phyloP scores from a whole-genome alignment of 2,329 filamentous ascomycete genomes.

The Chrysoporthe puriensis region DNA sequence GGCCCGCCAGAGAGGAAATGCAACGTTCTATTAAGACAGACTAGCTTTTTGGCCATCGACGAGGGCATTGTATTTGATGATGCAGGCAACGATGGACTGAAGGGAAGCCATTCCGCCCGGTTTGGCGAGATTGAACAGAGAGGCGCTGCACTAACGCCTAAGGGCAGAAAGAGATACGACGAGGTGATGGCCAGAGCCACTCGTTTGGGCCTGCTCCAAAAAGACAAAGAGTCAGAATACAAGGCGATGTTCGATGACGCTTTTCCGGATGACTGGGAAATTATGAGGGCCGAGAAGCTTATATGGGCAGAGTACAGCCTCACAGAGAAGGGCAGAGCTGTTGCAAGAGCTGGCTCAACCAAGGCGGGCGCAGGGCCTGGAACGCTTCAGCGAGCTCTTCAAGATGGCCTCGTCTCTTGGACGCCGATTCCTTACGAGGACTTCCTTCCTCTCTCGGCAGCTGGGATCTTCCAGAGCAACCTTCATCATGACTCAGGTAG shows the following conservation, averaged over 20 bases:
- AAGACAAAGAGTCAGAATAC: neutral
- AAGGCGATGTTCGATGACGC: conserved; percentile 28
- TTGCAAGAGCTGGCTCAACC: neutral
- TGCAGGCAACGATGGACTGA: conserved; percentile 3
- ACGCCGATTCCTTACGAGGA: conserved; percentile 57
- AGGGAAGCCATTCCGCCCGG: conserved; percentile 47
- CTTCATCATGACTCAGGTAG: conserved; percentile 18
- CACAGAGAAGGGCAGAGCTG: conserved; percentile 25
- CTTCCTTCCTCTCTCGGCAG: conserved; percentile 56
- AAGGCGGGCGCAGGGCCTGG: neutral
- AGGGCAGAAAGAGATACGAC: conserved; percentile 52
- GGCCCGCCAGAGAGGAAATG: conserved; percentile 50
- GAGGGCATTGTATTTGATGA: conserved; percentile 48
- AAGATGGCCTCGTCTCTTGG: conserved; percentile 38
- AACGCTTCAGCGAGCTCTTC: conserved; percentile 31
- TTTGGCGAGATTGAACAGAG: conserved; percentile 60
- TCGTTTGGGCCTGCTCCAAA: conserved; percentile 5
- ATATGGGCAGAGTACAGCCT: conserved; percentile 45
- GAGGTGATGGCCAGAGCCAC: conserved; percentile 42
- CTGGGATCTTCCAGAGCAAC: conserved; percentile 44
- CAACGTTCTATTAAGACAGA: conserved; percentile 55
- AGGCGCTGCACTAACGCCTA: conserved; percentile 51
- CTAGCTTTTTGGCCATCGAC: conserved; percentile 56
- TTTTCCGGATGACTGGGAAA: conserved; percentile 47
- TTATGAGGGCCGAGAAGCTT: conserved; percentile 41